A percentile compares a stretch with the other conserved stretches of the same genome.
These are phyloP conservation scores for Porogramme epimiltina DNA, from an alignment of 1,284 basidiomycete genomes.

Conservation along the genomic window DNA sequence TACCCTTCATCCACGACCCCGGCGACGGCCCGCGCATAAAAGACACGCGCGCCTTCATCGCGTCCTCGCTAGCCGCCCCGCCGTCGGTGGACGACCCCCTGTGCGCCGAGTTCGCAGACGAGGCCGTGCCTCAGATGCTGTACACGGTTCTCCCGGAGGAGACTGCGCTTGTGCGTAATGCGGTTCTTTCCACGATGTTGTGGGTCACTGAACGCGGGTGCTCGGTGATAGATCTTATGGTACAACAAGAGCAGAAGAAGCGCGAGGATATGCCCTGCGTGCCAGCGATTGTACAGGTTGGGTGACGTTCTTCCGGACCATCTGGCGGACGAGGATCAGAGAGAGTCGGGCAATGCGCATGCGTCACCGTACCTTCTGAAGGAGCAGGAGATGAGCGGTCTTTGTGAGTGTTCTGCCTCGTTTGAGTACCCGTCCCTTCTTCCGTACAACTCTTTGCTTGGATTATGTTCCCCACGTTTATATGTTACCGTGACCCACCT, in stretches of 20 bases:
- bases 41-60: slow-evolving; percentile 58
- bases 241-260: slow-evolving; percentile 76
- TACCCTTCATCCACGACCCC: slow-evolving; percentile 69
- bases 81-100: slow-evolving; percentile 60
- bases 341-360: slow-evolving; percentile 20
- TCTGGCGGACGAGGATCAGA: slow-evolving; percentile 26
- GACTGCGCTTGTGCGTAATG: slow-evolving; percentile 56
- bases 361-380: slow-evolving; percentile 47
- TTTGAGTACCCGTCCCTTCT: neutral
- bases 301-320: slow-evolving; percentile 63
- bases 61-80: slow-evolving; percentile 64
- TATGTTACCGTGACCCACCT: too few species aligned
- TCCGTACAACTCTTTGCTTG: neutral
- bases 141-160: slow-evolving; percentile 69
- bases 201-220: neutral
- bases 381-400: slow-evolving; percentile 73
- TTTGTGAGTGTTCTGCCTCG: slow-evolving; percentile 53
- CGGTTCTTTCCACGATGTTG: neutral
- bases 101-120: slow-evolving; percentile 72
- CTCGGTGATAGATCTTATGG: slow-evolving; percentile 66
- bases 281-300: slow-evolving; percentile 66
- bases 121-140: slow-evolving; percentile 73
- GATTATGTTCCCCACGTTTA: too few species aligned
- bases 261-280: slow-evolving; percentile 74
- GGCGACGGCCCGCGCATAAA: slow-evolving; percentile 77